A percentile compares a stretch with the other conserved stretches of the same genome.
phyloP scores from a whole-genome alignment of 75 land plant genomes.

The Cunninghamia lanceolata region DNA sequence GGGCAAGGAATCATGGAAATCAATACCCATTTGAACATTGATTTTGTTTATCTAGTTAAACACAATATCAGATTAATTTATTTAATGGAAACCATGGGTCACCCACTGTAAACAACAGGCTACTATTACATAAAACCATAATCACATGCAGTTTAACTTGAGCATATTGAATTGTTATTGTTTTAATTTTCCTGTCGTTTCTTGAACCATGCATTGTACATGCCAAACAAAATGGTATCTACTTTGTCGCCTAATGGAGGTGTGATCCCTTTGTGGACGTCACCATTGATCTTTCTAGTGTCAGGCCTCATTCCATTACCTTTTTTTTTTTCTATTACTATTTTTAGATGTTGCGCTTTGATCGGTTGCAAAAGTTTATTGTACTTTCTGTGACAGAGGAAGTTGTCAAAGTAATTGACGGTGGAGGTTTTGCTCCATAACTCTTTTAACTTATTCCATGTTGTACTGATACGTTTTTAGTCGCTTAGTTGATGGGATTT shows the following conservation, averaged over 20 bases:
- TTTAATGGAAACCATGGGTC: neutral
- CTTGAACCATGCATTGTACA: neutral
- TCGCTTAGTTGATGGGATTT: no score
- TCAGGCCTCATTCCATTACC: neutral
- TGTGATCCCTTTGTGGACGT: neutral
- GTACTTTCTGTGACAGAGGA: neutral
- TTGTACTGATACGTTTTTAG: no score
- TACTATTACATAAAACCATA: neutral
- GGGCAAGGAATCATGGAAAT: neutral
- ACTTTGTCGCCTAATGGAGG: neutral
- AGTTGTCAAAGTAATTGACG: no score
- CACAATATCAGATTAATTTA: neutral
- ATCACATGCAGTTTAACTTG: neutral
- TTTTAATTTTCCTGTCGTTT: neutral
- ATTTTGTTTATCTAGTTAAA: neutral
- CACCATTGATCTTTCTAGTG: neutral
- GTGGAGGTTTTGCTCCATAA: no score
- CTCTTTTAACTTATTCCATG: no score
- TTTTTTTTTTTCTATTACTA: neutral
- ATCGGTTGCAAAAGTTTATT: neutral
- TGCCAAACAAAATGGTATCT: neutral
- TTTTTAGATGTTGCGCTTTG: neutral
- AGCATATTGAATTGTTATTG: neutral
- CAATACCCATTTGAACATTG: neutral
- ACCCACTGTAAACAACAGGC: neutral